Conservation (phyloP, 2,329 filamentous ascomycete genomes). For the Hypomyces perniciosus region DNA sequence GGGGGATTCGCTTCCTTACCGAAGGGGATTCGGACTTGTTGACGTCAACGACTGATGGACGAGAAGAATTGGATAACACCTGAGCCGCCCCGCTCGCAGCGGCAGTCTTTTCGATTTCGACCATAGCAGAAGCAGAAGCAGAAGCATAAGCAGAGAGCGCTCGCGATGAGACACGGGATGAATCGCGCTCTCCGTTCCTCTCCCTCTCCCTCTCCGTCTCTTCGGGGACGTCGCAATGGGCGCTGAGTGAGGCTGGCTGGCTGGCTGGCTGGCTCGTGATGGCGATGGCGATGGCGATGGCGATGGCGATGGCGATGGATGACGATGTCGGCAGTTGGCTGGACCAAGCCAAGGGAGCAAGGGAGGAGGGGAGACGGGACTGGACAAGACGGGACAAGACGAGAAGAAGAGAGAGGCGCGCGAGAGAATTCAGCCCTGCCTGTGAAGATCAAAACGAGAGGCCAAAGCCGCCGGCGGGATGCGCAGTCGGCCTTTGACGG, state of each 20-base stretch:
- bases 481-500: background rate
- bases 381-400: background rate
- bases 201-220: background rate
- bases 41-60: slow-evolving; percentile 11
- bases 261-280: background rate
- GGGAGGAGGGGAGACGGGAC: background rate
- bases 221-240: background rate
- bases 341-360: background rate
- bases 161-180: slow-evolving; percentile 3
- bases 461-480: no score
- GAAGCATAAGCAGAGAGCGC: slow-evolving; percentile 2
- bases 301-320: background rate
- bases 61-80: slow-evolving; percentile 11
- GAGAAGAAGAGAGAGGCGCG: background rate
- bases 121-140: slow-evolving; percentile 8
- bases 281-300: background rate
- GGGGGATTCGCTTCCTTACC: slow-evolving; percentile 4
- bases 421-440: no score
- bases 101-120: slow-evolving; percentile 11
- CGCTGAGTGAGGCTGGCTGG: background rate
- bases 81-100: slow-evolving; percentile 8
- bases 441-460: no score
- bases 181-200: slow-evolving; percentile 2
- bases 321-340: background rate
- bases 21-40: slow-evolving; percentile 8